Evolutionary conservation across 306 rosid species (phyloP).

Genomic region (Sophora flavescens): DNA sequence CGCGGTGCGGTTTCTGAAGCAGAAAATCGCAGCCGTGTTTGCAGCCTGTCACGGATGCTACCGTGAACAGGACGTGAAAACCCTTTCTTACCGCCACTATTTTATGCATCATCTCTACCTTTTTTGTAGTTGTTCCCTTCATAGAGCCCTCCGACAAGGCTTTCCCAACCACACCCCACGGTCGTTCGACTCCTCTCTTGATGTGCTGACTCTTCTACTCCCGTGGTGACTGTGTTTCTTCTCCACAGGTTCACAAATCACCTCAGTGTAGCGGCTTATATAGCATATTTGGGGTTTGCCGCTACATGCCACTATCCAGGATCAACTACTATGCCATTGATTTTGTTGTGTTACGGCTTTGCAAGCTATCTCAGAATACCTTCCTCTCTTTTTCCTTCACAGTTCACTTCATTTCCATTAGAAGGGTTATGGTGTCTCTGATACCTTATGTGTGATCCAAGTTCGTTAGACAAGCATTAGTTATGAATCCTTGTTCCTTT

Average conservation of each 20-base stretch:
- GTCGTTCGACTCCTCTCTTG: no score
- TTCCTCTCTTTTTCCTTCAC: background rate
- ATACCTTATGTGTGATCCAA: background rate
- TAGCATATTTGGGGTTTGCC: no score
- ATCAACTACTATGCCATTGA: background rate
- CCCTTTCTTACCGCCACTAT: background rate
- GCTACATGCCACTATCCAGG: no score
- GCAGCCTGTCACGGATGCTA: background rate
- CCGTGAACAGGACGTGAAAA: background rate
- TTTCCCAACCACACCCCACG: no score
- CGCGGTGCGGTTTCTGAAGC: no score
- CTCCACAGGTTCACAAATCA: no score
- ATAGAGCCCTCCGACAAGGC: background rate
- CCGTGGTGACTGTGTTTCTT: no score
- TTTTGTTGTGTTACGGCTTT: constrained; percentile 1
- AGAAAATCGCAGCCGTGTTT: background rate
- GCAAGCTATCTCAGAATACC: background rate
- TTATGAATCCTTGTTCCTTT: background rate
- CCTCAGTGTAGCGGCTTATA: no score
- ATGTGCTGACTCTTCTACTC: no score
- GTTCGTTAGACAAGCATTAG: background rate
- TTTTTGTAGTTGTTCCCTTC: background rate
- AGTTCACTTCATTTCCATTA: no score
- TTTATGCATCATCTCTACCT: no score
- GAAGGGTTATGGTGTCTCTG: background rate